These are phyloP conservation scores for Colletotrichum orbiculare DNA, from an alignment of 2,329 filamentous ascomycete species.

Conservation along the genomic window DNA sequence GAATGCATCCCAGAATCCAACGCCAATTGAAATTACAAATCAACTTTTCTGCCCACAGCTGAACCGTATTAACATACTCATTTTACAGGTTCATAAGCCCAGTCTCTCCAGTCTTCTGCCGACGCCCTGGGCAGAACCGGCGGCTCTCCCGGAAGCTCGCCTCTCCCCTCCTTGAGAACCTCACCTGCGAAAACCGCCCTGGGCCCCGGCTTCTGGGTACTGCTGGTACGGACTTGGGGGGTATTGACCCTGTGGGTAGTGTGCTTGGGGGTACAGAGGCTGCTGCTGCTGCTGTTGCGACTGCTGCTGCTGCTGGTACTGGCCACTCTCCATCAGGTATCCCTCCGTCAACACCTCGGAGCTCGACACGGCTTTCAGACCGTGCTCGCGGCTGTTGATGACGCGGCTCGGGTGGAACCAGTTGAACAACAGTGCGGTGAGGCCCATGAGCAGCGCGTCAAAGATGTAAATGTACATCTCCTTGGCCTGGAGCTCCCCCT, in stretches of 20 bases:
- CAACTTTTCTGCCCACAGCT: neutral
- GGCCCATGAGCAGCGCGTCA: constrained; percentile 50
- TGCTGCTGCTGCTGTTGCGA: constrained; percentile 3
- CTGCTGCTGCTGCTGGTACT: constrained; percentile 6
- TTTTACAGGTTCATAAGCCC: constrained; percentile 12
- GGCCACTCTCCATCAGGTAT: constrained; percentile 30
- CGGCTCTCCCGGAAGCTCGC: neutral
- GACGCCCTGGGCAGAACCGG: neutral
- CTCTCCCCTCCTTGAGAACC: neutral
- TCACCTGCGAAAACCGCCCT: constrained; percentile 16
- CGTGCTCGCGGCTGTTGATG: constrained; percentile 13
- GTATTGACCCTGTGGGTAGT: constrained; percentile 6
- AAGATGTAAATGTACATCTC: constrained; percentile 52
- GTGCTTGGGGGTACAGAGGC: neutral
- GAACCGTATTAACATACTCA: neutral
- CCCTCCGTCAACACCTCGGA: constrained; percentile 20
- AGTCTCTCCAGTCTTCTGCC: constrained; percentile 18
- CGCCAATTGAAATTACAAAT: no score
- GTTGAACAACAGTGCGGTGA: constrained; percentile 39
- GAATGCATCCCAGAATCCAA: no score
- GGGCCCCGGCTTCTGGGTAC: constrained; percentile 7
- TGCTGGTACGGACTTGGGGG: constrained; percentile 8
- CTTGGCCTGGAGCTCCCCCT: constrained; percentile 47
- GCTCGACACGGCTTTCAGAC: constrained; percentile 20
- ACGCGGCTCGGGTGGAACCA: constrained; percentile 36